Percentiles rank a stretch among this genome's conserved stretches.
Evolutionary conservation across 192 early-diverging fungal genomes (phyloP).

Genomic region (Ramicandelaber brevisporus): DNA sequence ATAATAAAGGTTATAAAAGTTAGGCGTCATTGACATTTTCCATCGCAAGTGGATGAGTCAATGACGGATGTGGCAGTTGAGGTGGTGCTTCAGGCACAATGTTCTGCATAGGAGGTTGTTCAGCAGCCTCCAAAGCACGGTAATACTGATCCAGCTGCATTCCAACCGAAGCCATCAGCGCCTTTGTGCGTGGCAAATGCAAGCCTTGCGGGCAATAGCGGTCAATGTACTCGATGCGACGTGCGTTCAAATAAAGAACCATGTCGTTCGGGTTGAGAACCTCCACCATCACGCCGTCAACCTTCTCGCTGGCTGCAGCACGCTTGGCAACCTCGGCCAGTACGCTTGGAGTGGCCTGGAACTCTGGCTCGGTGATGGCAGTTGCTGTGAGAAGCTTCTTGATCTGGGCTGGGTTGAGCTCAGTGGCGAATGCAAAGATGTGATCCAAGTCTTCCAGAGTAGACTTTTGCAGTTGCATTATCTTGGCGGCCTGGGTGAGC

Average conservation of each 20-base stretch:
- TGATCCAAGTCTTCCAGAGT: conserved; percentile 74
- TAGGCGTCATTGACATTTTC: too few relatives aligned
- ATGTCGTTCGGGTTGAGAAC: conserved; percentile 30
- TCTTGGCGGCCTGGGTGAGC: conserved; percentile 86
- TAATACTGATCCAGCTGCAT: too few relatives aligned
- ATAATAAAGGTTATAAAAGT: too few relatives aligned
- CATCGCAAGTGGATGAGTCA: too few relatives aligned
- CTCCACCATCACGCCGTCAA: conserved; percentile 72
- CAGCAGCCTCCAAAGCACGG: too few relatives aligned
- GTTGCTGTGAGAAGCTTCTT: conserved; percentile 92
- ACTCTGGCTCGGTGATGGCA: conserved; percentile 88
- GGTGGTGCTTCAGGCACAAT: too few relatives aligned
- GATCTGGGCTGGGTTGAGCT: conserved; percentile 89
- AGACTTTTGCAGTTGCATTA: conserved; percentile 57
- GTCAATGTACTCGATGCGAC: conserved; percentile 40
- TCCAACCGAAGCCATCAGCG: too few relatives aligned
- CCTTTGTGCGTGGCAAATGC: conserved; percentile 8
- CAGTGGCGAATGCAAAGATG: conserved; percentile 96
- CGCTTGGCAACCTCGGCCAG: conserved; percentile 69
- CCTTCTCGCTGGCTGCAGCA: conserved; percentile 67
- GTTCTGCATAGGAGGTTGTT: too few relatives aligned
- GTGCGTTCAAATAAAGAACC: conserved; percentile 28
- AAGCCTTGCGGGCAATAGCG: conserved; percentile 46
- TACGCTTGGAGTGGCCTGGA: conserved; percentile 62
- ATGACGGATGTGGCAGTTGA: too few relatives aligned